Base-by-base conservation (phyloP, 2,329 filamentous ascomycete species). In the Exophiala sideris region DNA sequence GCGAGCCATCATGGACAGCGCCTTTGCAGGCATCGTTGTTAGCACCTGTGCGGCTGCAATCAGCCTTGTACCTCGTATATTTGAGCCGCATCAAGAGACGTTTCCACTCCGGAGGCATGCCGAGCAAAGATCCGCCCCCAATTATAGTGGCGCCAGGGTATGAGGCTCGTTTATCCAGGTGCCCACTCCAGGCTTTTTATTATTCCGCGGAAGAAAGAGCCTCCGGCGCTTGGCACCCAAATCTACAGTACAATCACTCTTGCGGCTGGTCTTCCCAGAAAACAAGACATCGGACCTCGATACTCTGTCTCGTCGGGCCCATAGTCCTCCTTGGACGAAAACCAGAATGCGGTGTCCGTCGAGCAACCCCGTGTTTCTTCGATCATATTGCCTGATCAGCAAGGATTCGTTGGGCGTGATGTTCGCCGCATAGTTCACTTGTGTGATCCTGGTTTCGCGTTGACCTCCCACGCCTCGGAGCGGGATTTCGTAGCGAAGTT, bases 381-480 rank as follows among this genome's bases (percentile, higher is more conserved):
- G 39, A 18, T 42, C 39, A 42, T 16, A 42, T 21, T 42, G 39
- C 16, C 20, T 42, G 39, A 42, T 42, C 39, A 42, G 16, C 39
- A 42, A 18, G 39, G 14, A 14, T 14, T 42, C 39, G 3, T 14
- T 42, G 39, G 39, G 39, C 12, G 5, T 42, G 10, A 42, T 42
- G 3, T 18, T 18, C 39, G 39, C 12, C 5, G 39, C 39, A 18
- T 42, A 42, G 9, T 42, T 14, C 39, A 42, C 39, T 42, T 42
- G 39, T 42, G 39, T 14, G 39, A 18, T 11, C 39, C 39, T 14
- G 39, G 12, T 4, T 42, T 42, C 16, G 39, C 39, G 3, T 42
- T 42, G 39, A 42, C 39, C 39, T 42, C 39, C 39, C 39, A 42
- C 16, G 39, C 14, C 39, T 42, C 39, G n/a, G 39, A 42, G 12